Evolutionary conservation across 768 basidiomycete species (phyloP).

Genomic region (Psilocybe azurescens): DNA sequence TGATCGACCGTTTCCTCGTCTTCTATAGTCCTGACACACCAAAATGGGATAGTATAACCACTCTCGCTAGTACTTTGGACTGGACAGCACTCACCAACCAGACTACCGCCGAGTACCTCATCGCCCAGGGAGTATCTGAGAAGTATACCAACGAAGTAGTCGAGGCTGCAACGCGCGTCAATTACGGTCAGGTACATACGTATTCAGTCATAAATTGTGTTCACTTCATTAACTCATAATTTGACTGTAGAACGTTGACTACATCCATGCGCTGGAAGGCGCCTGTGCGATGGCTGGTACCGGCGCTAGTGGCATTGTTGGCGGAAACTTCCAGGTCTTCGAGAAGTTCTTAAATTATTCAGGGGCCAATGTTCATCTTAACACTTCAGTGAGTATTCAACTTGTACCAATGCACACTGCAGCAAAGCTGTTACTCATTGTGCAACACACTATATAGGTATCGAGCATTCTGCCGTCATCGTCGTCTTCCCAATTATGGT

Average conservation of each 20-base stretch:
- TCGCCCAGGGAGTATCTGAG: constrained; percentile 54
- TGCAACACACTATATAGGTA: constrained; percentile 43
- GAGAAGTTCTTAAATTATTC: constrained; percentile 78
- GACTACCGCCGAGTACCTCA: constrained; percentile 62
- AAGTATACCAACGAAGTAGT: constrained; percentile 75
- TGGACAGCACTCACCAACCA: constrained; percentile 56
- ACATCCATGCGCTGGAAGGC: constrained; percentile 82
- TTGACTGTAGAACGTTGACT: constrained; percentile 57
- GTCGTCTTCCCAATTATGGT: constrained; percentile 54
- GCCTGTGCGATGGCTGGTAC: constrained; percentile 71
- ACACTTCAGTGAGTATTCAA: constrained; percentile 60
- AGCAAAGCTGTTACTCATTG: not conserved
- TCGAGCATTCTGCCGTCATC: constrained; percentile 51
- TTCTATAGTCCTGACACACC: constrained; percentile 62
- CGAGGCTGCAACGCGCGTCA: constrained; percentile 82
- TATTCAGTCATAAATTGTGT: not conserved
- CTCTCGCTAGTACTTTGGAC: constrained; percentile 56
- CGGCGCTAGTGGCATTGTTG: constrained; percentile 67
- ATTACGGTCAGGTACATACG: constrained; percentile 73
- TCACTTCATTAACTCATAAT: constrained; percentile 1
- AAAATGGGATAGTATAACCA: constrained; percentile 66
- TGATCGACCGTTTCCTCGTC: constrained; percentile 55
- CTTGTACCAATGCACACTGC: not conserved
- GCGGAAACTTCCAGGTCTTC: constrained; percentile 89
- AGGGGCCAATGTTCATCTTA: constrained; percentile 70